Evolutionary conservation across 768 basidiomycete species (phyloP).

Genomic region (Boletus vinaceobasis): DNA sequence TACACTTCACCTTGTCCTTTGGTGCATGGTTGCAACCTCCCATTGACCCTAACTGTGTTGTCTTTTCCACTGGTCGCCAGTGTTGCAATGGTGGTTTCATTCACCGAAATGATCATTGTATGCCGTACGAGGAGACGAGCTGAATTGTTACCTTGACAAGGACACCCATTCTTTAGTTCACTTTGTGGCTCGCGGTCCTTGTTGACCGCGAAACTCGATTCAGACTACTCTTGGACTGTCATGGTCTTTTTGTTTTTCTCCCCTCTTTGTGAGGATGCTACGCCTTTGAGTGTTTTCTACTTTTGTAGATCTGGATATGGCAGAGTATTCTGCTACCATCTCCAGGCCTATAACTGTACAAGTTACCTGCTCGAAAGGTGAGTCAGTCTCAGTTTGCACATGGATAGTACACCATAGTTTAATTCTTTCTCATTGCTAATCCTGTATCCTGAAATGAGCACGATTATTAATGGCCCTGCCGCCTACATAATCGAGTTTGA

Average conservation of each 20-base stretch:
- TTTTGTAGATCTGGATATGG: constrained; percentile 1
- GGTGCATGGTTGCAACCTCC: neutral
- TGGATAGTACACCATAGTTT: neutral
- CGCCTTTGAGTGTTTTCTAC: neutral
- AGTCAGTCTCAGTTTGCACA: neutral
- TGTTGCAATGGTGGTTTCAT: neutral
- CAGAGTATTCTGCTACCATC: neutral
- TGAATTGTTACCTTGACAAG: neutral
- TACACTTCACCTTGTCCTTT: neutral
- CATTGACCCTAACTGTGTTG: constrained; percentile 4
- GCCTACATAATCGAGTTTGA: neutral
- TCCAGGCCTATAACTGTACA: neutral
- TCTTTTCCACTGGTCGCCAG: constrained; percentile 5
- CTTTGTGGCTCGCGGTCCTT: constrained; percentile 25
- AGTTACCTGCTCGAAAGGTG: neutral
- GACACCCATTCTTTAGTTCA: constrained; percentile 23
- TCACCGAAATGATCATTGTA: neutral
- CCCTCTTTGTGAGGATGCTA: constrained; percentile 16
- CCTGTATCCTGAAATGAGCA: neutral
- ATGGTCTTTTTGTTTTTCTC: neutral
- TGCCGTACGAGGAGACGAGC: constrained; percentile 17
- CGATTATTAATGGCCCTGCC: neutral
- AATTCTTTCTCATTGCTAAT: neutral
- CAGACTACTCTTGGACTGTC: constrained; percentile 34
- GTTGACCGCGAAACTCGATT: constrained; percentile 29